These are phyloP conservation scores for Apium graveolens DNA, from an alignment of 129 eudicot species.

Conservation along the genomic window DNA sequence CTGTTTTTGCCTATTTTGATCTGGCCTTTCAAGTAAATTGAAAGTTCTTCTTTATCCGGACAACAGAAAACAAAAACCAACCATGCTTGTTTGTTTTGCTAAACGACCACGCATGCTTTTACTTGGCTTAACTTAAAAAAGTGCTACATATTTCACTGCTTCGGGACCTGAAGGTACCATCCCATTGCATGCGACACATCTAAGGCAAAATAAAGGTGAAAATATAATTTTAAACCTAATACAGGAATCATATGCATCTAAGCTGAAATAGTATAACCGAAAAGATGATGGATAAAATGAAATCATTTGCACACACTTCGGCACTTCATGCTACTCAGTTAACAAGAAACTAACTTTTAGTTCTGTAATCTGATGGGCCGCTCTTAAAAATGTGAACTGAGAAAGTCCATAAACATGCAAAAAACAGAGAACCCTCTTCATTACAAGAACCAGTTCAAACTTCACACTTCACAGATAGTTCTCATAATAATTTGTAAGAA, in stretches of 20 bases:
- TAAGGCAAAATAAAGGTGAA: background rate
- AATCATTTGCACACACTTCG: background rate
- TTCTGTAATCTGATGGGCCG: too few species aligned
- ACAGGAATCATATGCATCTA: background rate
- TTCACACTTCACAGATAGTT: too few species aligned
- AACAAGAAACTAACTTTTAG: background rate
- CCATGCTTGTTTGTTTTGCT: too few species aligned
- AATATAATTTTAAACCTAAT: background rate
- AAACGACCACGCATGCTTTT: background rate
- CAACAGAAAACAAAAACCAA: background rate
- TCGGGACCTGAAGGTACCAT: background rate
- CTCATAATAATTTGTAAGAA: background rate
- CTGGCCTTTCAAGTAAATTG: background rate
- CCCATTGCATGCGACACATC: background rate
- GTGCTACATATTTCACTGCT: background rate
- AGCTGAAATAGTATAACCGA: background rate
- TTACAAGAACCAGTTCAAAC: background rate
- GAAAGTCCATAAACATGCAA: background rate
- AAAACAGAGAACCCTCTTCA: background rate
- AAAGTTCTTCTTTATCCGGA: background rate
- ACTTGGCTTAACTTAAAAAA: background rate
- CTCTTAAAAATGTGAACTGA: too few species aligned
- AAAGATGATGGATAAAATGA: background rate
- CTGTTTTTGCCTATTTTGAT: background rate
- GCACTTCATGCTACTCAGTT: background rate